Evolutionary conservation across 257 asterid species (phyloP).

Genomic region (Solanum boliviense): DNA sequence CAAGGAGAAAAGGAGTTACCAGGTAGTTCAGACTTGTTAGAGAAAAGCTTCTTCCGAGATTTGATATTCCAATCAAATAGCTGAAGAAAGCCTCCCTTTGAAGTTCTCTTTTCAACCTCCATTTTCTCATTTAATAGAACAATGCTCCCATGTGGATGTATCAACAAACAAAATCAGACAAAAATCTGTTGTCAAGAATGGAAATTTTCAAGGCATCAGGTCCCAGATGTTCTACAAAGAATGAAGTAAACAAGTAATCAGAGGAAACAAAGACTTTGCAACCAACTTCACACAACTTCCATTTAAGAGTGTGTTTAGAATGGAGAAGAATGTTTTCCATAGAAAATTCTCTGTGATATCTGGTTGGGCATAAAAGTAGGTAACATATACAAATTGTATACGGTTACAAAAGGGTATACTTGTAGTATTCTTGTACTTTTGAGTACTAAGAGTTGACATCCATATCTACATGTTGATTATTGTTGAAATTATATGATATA

Average conservation of each 20-base stretch:
- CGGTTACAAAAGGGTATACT: neutral
- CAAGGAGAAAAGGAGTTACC: conserved; percentile 34
- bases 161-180: conserved; percentile 14
- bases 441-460: neutral
- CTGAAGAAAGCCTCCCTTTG: conserved; percentile 83
- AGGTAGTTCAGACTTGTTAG: conserved; percentile 57
- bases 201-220: neutral
- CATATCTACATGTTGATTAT: neutral
- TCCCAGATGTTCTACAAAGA: neutral
- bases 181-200: conserved; percentile 10
- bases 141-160: neutral
- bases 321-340: neutral
- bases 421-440: neutral
- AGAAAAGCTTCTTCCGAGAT: conserved; percentile 86
- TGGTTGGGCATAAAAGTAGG: neutral
- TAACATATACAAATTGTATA: neutral
- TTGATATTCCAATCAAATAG: conserved; percentile 91
- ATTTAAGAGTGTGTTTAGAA: neutral
- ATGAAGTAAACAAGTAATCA: neutral
- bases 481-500: neutral
- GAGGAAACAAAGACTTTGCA: neutral
- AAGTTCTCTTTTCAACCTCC: conserved; percentile 83
- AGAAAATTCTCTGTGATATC: neutral
- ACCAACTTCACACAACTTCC: neutral
- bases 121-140: conserved; percentile 23